Base-by-base conservation (phyloP, 352 stramenopile species). In the Pythium chondricola region DNA sequence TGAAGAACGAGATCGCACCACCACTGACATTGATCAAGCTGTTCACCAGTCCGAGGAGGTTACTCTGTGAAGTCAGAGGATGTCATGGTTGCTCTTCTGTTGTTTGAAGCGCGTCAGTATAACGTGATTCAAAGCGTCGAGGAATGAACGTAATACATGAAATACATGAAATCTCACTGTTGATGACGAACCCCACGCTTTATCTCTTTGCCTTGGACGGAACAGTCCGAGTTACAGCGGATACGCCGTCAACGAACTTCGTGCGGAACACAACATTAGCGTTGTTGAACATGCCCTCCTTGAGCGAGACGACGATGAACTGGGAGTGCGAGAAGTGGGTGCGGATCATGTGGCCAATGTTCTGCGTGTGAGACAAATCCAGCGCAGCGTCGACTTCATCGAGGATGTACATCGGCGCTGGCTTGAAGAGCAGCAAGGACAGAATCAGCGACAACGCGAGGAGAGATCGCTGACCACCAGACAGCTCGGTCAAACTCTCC, bases 201-300 rank as follows among this genome's bases (percentile, higher is more conserved):
- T 74, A 69, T 69, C 62, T 66, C 52, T 61, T 77, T 9, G 62
- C 71, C 58, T 87, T 89, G 16, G 58, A 61, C 5, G 83, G 83
- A 33, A 92, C 72, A 2, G 95, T 99, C 40, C 97, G 70, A n/a
- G 88, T 88, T 3, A 99, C 97, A 17, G 97, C 98, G n/a, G 95
- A 99, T 30, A 99, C 88, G 26, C 97, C 97, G 65, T 99, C 97
- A n/a, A 99, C 95, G 59, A 99, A 99, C 71, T 99, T 99, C 25
- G 97, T 99, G 41, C 96, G 82, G 78, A 99, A 99, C 43, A 99
- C 98, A 6, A 99, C 97, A 71, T 99, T 99, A 10, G 97, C 97
- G 66, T 99, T 99, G 77, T 99, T 99, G 78, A 99, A 99, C 97
- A 99, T 99, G 38, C 97, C 97, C 76, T 99, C 97, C 70, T 99